phyloP scores from a whole-genome alignment of 352 stramenopile genomes.

The Halophytophthora polymorphica region DNA sequence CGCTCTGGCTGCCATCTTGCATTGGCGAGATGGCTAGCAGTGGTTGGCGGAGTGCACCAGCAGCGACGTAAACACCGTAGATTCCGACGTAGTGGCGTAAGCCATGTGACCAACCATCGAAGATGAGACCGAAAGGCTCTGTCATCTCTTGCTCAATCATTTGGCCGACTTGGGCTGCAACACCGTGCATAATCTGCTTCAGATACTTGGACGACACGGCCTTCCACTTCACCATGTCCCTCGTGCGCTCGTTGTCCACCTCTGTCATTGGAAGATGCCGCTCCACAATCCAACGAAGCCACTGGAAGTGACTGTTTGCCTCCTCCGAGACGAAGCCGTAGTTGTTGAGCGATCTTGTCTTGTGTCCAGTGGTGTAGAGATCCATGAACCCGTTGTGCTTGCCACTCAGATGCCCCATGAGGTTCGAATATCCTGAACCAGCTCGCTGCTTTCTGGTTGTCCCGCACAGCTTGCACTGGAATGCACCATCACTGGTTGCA shows the following conservation, averaged over 20 bases:
- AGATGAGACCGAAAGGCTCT: slow-evolving; percentile 11
- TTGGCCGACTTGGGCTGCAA: slow-evolving; percentile 2
- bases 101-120: slow-evolving; percentile 12
- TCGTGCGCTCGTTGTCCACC: slow-evolving; percentile 11
- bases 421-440: slow-evolving; percentile 8
- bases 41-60: slow-evolving; percentile 1
- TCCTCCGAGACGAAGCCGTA: slow-evolving; percentile 12
- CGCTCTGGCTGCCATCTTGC: slow-evolving; percentile 6
- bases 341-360: background rate
- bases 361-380: background rate
- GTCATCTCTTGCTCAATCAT: slow-evolving; percentile 3
- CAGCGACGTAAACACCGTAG: slow-evolving; percentile 7
- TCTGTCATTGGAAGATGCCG: slow-evolving; percentile 10
- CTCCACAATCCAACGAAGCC: slow-evolving; percentile 11
- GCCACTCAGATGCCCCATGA: background rate
- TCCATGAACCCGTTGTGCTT: slow-evolving; percentile 5
- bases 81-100: slow-evolving; percentile 8
- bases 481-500: background rate
- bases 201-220: slow-evolving; percentile 2
- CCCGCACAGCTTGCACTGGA: slow-evolving; percentile 9
- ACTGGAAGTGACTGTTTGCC: slow-evolving; percentile 9
- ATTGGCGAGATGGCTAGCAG: slow-evolving; percentile 7
- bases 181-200: slow-evolving; percentile 5
- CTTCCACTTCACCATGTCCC: background rate
- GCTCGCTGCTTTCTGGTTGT: slow-evolving; percentile 7